Evolutionary conservation across 345 rosid genomes (phyloP).

Genomic region (Balakata baccata): DNA sequence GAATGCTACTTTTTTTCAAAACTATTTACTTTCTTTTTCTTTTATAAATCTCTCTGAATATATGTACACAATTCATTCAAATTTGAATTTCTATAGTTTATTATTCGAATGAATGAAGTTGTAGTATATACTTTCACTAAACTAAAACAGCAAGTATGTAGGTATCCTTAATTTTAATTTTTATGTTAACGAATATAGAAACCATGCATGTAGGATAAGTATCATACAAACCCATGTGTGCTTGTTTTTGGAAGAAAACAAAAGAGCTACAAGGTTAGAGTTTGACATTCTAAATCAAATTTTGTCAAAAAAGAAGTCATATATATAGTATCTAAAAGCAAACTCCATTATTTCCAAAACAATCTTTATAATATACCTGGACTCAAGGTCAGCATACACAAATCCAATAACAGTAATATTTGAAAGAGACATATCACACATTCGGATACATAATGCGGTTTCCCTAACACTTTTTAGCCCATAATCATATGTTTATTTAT

Average conservation of each 20-base stretch:
- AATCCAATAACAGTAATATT: not conserved
- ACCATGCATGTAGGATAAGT: not conserved
- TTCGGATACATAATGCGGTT: slow-evolving; percentile 14
- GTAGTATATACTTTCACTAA: too few species aligned
- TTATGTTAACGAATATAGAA: not conserved
- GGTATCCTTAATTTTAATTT: not conserved
- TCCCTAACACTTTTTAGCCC: not conserved
- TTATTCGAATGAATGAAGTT: not conserved
- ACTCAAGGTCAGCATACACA: slow-evolving; percentile 12
- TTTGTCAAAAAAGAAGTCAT: slow-evolving; percentile 33
- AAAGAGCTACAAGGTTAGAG: too few species aligned
- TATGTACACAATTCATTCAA: not conserved
- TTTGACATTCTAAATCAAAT: too few species aligned
- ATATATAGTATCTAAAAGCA: slow-evolving; percentile 1
- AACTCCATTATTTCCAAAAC: slow-evolving; percentile 9
- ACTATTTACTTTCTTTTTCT: not conserved
- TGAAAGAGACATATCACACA: slow-evolving; percentile 23
- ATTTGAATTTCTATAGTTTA: not conserved
- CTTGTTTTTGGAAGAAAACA: not conserved
- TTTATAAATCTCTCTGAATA: not conserved
- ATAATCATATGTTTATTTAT: not conserved
- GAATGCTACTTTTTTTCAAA: not conserved
- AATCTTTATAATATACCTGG: slow-evolving; percentile 16
- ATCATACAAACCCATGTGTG: slow-evolving; percentile 16
- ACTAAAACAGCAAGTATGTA: too few species aligned